Conservation (phyloP, 768 basidiomycete genomes). For the Hypholoma sublateritium region DNA sequence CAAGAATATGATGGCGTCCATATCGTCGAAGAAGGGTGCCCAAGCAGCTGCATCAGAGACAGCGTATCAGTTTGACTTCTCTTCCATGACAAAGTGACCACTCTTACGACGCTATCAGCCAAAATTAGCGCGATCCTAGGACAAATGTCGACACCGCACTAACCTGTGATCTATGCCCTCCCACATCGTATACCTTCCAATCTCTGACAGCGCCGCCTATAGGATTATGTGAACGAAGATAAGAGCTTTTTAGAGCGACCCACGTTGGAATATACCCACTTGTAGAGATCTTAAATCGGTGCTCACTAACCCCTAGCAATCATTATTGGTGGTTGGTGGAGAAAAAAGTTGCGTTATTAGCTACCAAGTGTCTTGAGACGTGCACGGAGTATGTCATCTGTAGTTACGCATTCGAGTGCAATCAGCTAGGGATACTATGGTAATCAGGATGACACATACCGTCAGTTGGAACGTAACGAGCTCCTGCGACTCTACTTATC, state of each 20-base stretch:
- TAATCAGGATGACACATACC: conserved; percentile 35
- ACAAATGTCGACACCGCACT: conserved; percentile 22
- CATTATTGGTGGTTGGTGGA: not conserved
- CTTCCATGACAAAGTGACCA: not conserved
- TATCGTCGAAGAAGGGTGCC: conserved; percentile 65
- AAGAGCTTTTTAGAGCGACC: not conserved
- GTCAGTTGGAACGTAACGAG: conserved; percentile 66
- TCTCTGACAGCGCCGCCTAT: conserved; percentile 22
- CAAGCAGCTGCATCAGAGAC: conserved; percentile 43
- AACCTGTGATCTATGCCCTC: conserved; percentile 68
- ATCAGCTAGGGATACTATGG: not conserved
- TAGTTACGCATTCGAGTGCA: not conserved
- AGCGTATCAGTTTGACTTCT: not conserved
- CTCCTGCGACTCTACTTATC: conserved; percentile 58
- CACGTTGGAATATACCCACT: conserved; percentile 29
- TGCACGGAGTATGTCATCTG: conserved; percentile 73
- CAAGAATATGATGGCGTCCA: conserved; percentile 72
- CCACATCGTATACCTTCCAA: conserved; percentile 53
- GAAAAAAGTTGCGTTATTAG: not conserved
- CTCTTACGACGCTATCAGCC: conserved; percentile 28
- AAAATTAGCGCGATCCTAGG: conserved; percentile 1
- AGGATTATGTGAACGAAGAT: not conserved
- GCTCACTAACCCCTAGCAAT: conserved; percentile 62
- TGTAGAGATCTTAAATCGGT: conserved; percentile 59
- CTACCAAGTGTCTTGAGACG: conserved; percentile 58